Evolutionary conservation across 2,329 filamentous ascomycete genomes (phyloP).

Genomic region (Aspergillus sp.): DNA sequence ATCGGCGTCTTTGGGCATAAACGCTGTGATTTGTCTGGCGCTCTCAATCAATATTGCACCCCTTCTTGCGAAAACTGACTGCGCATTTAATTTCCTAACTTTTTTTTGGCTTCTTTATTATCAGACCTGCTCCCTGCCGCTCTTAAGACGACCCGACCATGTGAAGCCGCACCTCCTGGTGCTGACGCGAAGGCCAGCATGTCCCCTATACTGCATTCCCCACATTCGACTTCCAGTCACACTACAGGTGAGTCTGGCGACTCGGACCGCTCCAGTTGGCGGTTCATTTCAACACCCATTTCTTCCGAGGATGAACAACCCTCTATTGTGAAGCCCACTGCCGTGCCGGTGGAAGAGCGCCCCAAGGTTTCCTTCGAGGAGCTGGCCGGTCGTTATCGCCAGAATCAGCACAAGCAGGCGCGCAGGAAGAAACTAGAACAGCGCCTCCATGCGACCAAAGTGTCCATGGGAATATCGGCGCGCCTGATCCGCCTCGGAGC

Average conservation of each 20-base stretch:
- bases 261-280: constrained; percentile 30
- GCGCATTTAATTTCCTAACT: constrained; percentile 4
- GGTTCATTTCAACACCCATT: constrained; percentile 20
- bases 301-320: constrained; percentile 21
- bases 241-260: constrained; percentile 37
- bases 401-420: constrained; percentile 42
- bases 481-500: constrained; percentile 43
- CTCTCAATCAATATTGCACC: not conserved
- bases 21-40: not conserved
- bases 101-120: constrained; percentile 6
- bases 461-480: constrained; percentile 44
- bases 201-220: constrained; percentile 21
- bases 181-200: constrained; percentile 25
- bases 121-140: constrained; percentile 26
- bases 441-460: constrained; percentile 41
- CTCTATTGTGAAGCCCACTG: constrained; percentile 13
- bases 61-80: not conserved
- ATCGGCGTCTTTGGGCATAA: not conserved
- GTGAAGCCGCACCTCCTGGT: constrained; percentile 31
- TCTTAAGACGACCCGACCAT: constrained; percentile 31
- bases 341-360: constrained; percentile 19
- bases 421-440: constrained; percentile 41
- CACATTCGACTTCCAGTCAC: constrained; percentile 21
- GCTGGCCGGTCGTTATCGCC: constrained; percentile 43
- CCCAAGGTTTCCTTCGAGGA: constrained; percentile 43